Evolutionary conservation across 2,329 filamentous ascomycete species (phyloP).

Genomic region (Colletotrichum tropicicola): DNA sequence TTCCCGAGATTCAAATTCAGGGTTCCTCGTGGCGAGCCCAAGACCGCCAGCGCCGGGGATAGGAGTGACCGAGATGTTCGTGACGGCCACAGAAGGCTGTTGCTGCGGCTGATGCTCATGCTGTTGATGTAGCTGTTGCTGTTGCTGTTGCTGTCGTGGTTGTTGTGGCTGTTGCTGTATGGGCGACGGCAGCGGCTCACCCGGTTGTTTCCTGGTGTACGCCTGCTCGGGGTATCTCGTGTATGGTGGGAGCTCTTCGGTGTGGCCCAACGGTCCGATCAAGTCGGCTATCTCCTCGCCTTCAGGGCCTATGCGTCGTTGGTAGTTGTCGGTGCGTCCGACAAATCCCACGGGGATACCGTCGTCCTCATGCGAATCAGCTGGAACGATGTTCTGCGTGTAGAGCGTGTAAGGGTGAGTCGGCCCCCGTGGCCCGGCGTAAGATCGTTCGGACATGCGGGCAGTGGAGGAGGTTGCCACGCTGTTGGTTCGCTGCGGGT

Average conservation of each 20-base stretch:
- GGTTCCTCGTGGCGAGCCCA: constrained; percentile 68
- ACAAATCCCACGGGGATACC: constrained; percentile 79
- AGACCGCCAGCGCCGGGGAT: constrained; percentile 69
- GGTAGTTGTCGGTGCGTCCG: constrained; percentile 72
- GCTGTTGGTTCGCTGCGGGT: constrained; percentile 77
- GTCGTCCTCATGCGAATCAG: constrained; percentile 52
- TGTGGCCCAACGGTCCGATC: constrained; percentile 87
- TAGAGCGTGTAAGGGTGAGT: constrained; percentile 90
- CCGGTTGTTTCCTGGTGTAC: constrained; percentile 60
- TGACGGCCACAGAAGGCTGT: constrained; percentile 12
- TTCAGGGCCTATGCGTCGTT: constrained; percentile 77
- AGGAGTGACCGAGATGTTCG: constrained; percentile 30
- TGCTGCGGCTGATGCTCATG: constrained; percentile 26
- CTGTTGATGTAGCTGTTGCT: neutral
- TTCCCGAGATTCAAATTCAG: constrained; percentile 68
- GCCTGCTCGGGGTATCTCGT: constrained; percentile 85
- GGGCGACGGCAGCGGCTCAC: constrained; percentile 5
- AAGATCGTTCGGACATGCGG: constrained; percentile 65
- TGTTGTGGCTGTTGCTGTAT: neutral
- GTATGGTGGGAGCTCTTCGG: constrained; percentile 92
- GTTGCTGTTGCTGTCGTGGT: constrained; percentile 24
- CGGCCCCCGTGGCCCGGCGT: constrained; percentile 70
- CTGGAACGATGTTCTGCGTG: constrained; percentile 76
- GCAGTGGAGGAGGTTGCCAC: constrained; percentile 77
- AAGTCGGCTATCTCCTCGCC: constrained; percentile 89